Base-by-base conservation (phyloP, 2,329 filamentous ascomycete genomes). In the Beauveria australis region DNA sequence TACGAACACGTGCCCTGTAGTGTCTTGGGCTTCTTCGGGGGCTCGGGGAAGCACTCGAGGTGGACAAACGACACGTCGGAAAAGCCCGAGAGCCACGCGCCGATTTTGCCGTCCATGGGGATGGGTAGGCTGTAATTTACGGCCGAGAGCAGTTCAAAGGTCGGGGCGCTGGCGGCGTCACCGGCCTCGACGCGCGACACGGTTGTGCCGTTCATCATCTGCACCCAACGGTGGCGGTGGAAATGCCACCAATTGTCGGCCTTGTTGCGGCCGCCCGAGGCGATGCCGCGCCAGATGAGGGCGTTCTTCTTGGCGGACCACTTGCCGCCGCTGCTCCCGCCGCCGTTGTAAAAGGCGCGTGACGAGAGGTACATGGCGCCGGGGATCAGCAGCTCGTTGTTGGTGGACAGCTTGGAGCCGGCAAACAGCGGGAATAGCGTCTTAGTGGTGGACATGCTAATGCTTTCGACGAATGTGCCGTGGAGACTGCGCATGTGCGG, bases 361-460 rank as follows among this genome's bases (percentile, higher is more conserved):
- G 78, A 69, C 28, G 74, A 74, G 65, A 81, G 78, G 66, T 86
- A 85, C 79, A 84, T 84, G 65, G 81, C 82, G 4, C 81, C 81
- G 1, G 83, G 83, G 64, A 86, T 82, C 10, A 86, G 72, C 46
- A 86, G 83, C 66, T 86, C 83, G 66, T 81, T 85, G 72, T 86
- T 85, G 59, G 79, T 74, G 46, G 79, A 78, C 62, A 83, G 74
- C 70, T 86, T 86, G 68, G 78, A 83, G 60, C 83, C 83, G 63
- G 81, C 76, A 64, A 86, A 86, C 3, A 86, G 73, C 0, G 83
- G 83, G 14, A 85, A 70, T 14, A 85, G 74, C 64, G 81, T 78
- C 54, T 75, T 75, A 19, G 77, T 79, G 24, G 77, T 78, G 16
- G 77, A 71, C 59, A 82, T 74, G 52, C 74, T 78, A 28, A 80